Percentiles rank a stretch among this genome's conserved stretches.
Evolutionary conservation across 495 filamentous ascomycete species (phyloP).

Genomic region (Tuber indicum): DNA sequence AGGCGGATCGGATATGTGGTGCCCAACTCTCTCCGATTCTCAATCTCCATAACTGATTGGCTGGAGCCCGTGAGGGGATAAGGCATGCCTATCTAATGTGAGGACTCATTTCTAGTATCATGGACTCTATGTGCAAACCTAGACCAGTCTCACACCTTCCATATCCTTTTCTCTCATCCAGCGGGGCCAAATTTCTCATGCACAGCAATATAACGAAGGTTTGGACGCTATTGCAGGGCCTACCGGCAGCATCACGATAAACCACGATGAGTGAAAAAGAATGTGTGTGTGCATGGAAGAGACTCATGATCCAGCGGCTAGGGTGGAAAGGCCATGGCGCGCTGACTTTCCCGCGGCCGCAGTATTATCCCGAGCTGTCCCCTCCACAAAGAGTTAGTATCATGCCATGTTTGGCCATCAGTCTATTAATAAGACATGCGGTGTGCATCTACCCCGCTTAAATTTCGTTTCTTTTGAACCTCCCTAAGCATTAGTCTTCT

Average conservation of each 20-base stretch:
- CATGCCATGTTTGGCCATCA: neutral
- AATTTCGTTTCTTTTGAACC: neutral
- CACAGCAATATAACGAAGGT: neutral
- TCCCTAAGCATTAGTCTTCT: neutral
- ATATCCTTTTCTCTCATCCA: neutral
- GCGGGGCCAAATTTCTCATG: neutral
- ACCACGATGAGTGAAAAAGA: neutral
- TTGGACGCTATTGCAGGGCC: neutral
- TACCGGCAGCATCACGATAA: neutral
- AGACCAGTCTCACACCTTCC: neutral
- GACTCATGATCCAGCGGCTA: neutral
- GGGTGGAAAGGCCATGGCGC: neutral
- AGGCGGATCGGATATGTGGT: slow-evolving; percentile 2
- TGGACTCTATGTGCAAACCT: neutral
- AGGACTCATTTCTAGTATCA: slow-evolving; percentile 2
- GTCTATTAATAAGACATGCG: slow-evolving; percentile 1
- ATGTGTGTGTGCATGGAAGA: neutral
- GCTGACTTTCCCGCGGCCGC: neutral
- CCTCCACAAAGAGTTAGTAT: neutral
- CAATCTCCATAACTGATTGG: neutral
- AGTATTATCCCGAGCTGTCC: neutral
- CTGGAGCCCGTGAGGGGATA: neutral
- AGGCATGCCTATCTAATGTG: neutral
- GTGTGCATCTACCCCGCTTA: slow-evolving; percentile 2
- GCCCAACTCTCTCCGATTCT: neutral